phyloP scores from a whole-genome alignment of 306 rosid genomes.

The Malus sylvestris region DNA sequence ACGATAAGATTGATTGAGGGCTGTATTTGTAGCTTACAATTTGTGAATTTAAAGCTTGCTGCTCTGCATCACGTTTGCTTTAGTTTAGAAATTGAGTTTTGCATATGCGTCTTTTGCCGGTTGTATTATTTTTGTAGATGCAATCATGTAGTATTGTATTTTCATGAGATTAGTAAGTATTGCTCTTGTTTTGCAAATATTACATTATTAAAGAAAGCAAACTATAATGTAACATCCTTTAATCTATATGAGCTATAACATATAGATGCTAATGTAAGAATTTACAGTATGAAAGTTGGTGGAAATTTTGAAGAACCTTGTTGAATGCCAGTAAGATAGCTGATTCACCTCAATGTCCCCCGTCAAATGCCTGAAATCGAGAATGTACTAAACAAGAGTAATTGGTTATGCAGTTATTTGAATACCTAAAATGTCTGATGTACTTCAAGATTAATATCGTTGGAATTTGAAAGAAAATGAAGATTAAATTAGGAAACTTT shows the following conservation, averaged over 20 bases:
- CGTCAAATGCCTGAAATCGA: not conserved
- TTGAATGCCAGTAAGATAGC: not conserved
- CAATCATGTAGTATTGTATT: not conserved
- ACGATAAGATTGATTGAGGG: not conserved
- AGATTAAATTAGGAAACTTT: not conserved
- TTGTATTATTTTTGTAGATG: not conserved
- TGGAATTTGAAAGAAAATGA: not conserved
- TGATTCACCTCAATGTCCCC: not conserved
- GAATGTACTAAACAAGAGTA: not conserved
- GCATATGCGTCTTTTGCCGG: not conserved
- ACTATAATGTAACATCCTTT: not conserved
- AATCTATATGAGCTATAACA: not conserved
- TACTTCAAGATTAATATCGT: not conserved
- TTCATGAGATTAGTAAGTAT: not conserved
- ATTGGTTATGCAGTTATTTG: not conserved
- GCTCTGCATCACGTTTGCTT: not conserved
- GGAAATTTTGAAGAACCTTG: not conserved
- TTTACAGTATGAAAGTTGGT: not conserved
- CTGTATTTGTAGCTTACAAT: not conserved
- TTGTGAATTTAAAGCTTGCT: not conserved
- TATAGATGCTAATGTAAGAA: not conserved
- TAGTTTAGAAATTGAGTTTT: not conserved
- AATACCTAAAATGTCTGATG: not conserved
- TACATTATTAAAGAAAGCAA: not conserved
- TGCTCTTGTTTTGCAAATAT: not conserved